Evolutionary conservation across 192 early-diverging fungal genomes (phyloP), one percentile per base, ranked within the genome.

Genomic region (Linnemannia schmuckeri): DNA sequence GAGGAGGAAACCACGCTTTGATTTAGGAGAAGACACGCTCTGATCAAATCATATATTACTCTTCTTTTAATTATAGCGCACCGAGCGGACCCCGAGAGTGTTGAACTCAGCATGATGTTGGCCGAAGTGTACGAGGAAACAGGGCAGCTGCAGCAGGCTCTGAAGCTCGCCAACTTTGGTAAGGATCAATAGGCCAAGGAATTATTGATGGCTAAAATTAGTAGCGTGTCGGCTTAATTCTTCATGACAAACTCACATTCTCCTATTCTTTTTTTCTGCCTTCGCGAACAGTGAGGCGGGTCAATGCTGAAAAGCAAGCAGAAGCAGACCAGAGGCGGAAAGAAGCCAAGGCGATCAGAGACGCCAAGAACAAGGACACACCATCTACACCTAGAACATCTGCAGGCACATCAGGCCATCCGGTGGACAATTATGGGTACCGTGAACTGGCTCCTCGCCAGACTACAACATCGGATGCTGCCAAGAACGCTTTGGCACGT

Each of bases 111-210:
- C 78, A 86, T 94, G 84, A 89, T 93, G 63, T 82, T 97, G 6
- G 95, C 95, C 22, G 88, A 93, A 70, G 90, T 96, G 0, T 96
- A 95, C 72, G 93, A 96, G 80, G 94, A 94, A 55, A 87, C 94
- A 54, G 96, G 95, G 40, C 87, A 91, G 42, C 88, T 91, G 41
- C 88, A 85, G 37, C 87, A 89, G 40, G 92, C 92, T 10, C 83
- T 91, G 18, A 88, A 89, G 15, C 76, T 92, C 13, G 91, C 91
- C 15, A 90, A 91, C 27, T 83, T 85, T 76, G 90, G 90, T 90
- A 83, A 75, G 77, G 63, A 47, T 22, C 4, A 49, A 66, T 33
- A 13, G 3, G n/a, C 30, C 3, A 49, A 70, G 22, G 40, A 68
- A 7, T 1, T 70, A 15, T 33, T 57, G 1, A 27, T 10, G 0